These are phyloP conservation scores for Capsella bursapastoris DNA, from an alignment of 345 rosid species.

Conservation along the genomic window DNA sequence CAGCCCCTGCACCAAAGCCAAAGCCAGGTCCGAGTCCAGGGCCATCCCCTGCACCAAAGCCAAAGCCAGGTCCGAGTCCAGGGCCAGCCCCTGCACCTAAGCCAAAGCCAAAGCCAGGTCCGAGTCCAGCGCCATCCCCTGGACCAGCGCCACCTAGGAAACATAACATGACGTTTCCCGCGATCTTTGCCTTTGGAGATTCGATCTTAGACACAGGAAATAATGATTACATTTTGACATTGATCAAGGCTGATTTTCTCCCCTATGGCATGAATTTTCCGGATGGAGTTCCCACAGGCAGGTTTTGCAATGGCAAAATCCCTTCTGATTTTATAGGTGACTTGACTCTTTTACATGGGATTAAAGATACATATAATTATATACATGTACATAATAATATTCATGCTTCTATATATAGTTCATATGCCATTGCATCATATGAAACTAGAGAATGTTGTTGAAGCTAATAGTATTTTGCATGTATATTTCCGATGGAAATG, in stretches of 20 bases:
- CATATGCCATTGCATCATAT: constrained; percentile 4
- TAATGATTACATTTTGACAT: constrained; percentile 50
- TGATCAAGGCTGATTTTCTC: constrained; percentile 52
- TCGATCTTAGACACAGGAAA: constrained; percentile 67
- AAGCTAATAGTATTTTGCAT: background rate
- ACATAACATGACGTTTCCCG: constrained; percentile 43
- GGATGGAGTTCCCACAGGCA: constrained; percentile 56
- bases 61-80: background rate
- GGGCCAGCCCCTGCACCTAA: background rate
- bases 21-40: constrained; percentile 24
- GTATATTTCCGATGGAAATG: background rate
- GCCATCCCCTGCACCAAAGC: background rate
- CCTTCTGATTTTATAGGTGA: constrained; percentile 60
- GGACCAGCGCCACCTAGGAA: constrained; percentile 4
- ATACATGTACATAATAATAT: background rate
- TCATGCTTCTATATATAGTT: constrained; percentile 9
- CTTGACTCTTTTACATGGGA: background rate
- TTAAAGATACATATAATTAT: background rate
- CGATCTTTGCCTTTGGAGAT: constrained; percentile 57
- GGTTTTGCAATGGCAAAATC: constrained; percentile 58
- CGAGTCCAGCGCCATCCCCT: constrained; percentile 3
- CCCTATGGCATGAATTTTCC: constrained; percentile 63
- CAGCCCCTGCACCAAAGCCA: background rate
- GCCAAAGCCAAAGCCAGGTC: constrained; percentile 5
- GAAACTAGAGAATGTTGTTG: background rate